phyloP scores from a whole-genome alignment of 305 asterid genomes.

The Striga hermonthica region DNA sequence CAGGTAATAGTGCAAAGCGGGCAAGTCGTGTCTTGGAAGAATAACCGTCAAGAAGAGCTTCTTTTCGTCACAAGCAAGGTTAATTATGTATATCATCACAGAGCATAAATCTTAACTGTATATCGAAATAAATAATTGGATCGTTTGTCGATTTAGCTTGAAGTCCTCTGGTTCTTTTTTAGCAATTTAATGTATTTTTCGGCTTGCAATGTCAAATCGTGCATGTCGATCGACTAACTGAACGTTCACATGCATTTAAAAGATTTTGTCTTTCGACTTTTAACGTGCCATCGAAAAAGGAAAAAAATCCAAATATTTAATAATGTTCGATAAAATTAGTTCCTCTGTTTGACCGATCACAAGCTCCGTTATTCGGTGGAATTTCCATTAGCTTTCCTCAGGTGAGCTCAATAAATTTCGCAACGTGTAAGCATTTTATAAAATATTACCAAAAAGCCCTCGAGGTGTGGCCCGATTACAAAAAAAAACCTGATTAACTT shows the following conservation, averaged over 20 bases:
- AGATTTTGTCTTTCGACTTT: no score
- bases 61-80: constrained; percentile 53
- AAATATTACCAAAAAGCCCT: not conserved
- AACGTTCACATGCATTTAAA: no score
- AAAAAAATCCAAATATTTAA: constrained; percentile 24
- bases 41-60: constrained; percentile 47
- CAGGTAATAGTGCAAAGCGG: constrained; percentile 57
- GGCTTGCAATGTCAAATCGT: no score
- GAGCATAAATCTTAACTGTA: not conserved
- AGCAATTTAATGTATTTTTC: no score
- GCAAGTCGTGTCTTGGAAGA: constrained; percentile 59
- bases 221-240: no score
- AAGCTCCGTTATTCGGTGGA: constrained; percentile 44
- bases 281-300: no score
- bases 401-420: constrained; percentile 31
- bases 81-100: not conserved
- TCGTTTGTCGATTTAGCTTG: not conserved
- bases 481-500: not conserved
- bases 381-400: constrained; percentile 52
- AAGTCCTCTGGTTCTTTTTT: not conserved
- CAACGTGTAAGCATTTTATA: not conserved
- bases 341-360: no score
- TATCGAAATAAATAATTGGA: not conserved
- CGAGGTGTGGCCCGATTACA: not conserved
- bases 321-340: no score